phyloP scores from a whole-genome alignment of 306 rosid genomes.

The Cyamopsis tetragonoloba region DNA sequence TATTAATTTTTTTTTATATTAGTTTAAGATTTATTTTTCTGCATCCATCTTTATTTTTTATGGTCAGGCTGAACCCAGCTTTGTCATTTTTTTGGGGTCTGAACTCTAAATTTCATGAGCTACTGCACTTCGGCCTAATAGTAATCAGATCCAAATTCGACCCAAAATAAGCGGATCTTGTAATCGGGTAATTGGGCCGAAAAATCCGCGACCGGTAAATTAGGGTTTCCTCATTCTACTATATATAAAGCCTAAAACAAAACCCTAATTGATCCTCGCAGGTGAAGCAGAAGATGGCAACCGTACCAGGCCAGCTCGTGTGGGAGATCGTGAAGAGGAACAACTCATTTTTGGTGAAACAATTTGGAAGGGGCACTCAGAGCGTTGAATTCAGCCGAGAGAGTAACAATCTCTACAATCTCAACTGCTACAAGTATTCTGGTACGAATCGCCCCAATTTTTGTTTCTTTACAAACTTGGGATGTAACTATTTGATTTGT shows the following conservation, averaged over 20 bases:
- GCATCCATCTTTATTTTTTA: no score
- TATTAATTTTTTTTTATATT: no score
- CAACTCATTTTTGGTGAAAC: constrained; percentile 77
- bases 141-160: background rate
- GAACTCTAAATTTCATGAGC: background rate
- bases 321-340: constrained; percentile 98
- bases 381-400: constrained; percentile 83
- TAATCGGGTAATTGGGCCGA: background rate
- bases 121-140: background rate
- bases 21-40: no score
- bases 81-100: no score
- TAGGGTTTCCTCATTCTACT: constrained; percentile 46
- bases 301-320: constrained; percentile 79
- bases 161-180: background rate
- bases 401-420: constrained; percentile 78
- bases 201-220: constrained; percentile 15
- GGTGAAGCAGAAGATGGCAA: constrained; percentile 52
- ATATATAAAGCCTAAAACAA: constrained; percentile 9
- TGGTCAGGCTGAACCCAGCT: no score
- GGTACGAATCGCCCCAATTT: constrained; percentile 36
- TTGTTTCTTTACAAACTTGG: background rate
- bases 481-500: background rate
- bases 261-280: constrained; percentile 4
- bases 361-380: constrained; percentile 76
- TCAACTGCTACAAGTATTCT: constrained; percentile 72